Evolutionary conservation across 2,329 filamentous ascomycete species (phyloP), one percentile per base, ranked within the genome.

Genomic region (Alternaria longipes): DNA sequence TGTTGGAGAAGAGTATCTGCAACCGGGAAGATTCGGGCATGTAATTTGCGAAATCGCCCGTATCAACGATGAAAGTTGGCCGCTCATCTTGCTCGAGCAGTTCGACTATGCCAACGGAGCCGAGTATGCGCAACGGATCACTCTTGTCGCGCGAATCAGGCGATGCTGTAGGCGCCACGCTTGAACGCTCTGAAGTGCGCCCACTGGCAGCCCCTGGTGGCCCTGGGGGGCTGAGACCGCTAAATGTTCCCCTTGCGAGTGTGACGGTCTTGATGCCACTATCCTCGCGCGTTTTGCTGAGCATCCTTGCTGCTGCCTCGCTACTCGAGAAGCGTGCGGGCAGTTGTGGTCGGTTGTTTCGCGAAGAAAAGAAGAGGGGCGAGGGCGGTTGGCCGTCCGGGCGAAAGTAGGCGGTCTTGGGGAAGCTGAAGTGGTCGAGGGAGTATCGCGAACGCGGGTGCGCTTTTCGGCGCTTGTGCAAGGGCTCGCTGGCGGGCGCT

Each of bases 71-170:
- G 69, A 94, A 92, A 0, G 90, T 91, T 3, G 91, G 92, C 47
- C 92, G 83, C 51, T 90, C 87, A 74, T 95, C 92, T 66, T 91
- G 86, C 72, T 94, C 91, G 41, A 95, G 78, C 40, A 94, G 80
- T 75, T 94, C 92, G 20, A 90, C 79, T 9, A 92, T 84, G 24
- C 90, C 89, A 53, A 93, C 83, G 26, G 85, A 85, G 42, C 86
- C 86, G 5, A 94, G 81, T 52, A 87, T 80, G 53, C 87, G 84
- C 45, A 87, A 65, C 5, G 83, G 82, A 2, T 86, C 82, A 1
- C 81, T 77, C 55, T 82, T 78, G 6, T 81, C 78, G 63, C 81
- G 74, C 62, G 81, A 77, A 57, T 88, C 87, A 8, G 86, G 84
- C 54, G 84, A 89, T 44, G 80, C 74, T 28, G 82, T 74, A 12